Conservation (phyloP, 352 stramenopile genomes). For the Globisporangium canariense region DNA sequence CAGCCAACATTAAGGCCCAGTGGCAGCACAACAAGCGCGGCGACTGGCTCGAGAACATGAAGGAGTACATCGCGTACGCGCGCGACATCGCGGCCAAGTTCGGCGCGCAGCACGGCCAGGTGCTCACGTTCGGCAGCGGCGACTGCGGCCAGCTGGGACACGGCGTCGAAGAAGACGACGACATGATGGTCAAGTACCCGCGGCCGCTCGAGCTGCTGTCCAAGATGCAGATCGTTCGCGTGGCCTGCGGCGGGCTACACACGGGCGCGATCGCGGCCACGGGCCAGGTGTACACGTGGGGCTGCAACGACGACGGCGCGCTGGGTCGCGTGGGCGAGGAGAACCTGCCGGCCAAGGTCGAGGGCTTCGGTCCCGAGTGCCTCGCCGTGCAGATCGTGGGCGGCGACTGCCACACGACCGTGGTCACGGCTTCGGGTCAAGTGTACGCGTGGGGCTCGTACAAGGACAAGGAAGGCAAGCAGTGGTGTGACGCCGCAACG, state of each 20-base stretch:
- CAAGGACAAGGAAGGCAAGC: conserved; percentile 96
- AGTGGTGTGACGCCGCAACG: conserved; percentile 82
- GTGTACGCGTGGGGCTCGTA: conserved; percentile 95
- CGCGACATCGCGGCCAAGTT: conserved; percentile 63
- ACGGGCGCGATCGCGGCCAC: conserved; percentile 81
- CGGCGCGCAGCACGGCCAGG: conserved; percentile 33
- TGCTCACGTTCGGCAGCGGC: conserved; percentile 88
- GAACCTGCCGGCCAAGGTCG: conserved; percentile 63
- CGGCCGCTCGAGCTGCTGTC: conserved; percentile 41
- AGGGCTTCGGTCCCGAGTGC: conserved; percentile 45
- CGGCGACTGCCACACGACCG: conserved; percentile 94
- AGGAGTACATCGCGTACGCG: conserved; percentile 73
- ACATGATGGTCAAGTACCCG: conserved; percentile 80
- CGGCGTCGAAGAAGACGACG: conserved; percentile 72
- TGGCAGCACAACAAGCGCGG: conserved; percentile 56
- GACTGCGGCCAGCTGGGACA: conserved; percentile 93
- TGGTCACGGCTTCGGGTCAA: conserved; percentile 83
- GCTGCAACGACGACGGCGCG: conserved; percentile 89
- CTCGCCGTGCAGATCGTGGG: conserved; percentile 73
- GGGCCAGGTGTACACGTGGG: conserved; percentile 94
- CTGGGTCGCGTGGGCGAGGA: conserved; percentile 86
- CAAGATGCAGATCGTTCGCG: conserved; percentile 49
- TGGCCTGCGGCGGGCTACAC: conserved; percentile 91
- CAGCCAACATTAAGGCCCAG: conserved; percentile 53
- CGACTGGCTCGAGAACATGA: conserved; percentile 76